Evolutionary conservation across 768 basidiomycete genomes (phyloP).

Genomic region (Amanita fuliginea): DNA sequence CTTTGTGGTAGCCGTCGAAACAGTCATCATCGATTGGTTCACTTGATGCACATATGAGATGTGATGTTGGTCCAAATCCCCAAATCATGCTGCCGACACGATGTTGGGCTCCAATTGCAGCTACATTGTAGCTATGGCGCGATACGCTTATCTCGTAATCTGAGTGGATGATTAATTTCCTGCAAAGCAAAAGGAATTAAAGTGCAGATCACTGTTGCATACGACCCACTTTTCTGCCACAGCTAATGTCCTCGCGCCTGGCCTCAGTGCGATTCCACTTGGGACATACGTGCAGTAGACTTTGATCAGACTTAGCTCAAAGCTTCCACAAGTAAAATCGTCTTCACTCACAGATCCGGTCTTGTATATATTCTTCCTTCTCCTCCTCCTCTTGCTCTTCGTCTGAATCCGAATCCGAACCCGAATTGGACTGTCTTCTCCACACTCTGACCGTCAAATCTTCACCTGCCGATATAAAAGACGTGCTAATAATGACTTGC

Average conservation of each 20-base stretch:
- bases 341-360: conserved; percentile 3
- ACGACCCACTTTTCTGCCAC: conserved; percentile 27
- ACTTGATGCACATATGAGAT: conserved; percentile 43
- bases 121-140: conserved; percentile 8
- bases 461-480: conserved; percentile 36
- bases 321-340: neutral
- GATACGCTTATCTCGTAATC: conserved; percentile 6
- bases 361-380: conserved; percentile 7
- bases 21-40: conserved; percentile 25
- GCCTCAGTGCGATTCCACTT: conserved; percentile 34
- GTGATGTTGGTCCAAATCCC: conserved; percentile 30
- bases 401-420: neutral
- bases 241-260: conserved; percentile 27
- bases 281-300: conserved; percentile 18
- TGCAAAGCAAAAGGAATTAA: conserved; percentile 9
- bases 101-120: conserved; percentile 13
- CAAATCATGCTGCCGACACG: conserved; percentile 38
- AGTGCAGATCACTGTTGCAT: neutral
- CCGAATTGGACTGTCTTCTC: conserved; percentile 13
- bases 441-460: conserved; percentile 34
- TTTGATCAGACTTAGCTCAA: neutral
- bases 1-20: conserved; percentile 35
- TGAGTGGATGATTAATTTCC: conserved; percentile 15
- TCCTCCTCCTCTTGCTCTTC: conserved; percentile 7
- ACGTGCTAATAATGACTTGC: conserved; percentile 18